phyloP scores from a whole-genome alignment of 2,329 filamentous ascomycete species.

The Davidsoniella neocaledoniae region DNA sequence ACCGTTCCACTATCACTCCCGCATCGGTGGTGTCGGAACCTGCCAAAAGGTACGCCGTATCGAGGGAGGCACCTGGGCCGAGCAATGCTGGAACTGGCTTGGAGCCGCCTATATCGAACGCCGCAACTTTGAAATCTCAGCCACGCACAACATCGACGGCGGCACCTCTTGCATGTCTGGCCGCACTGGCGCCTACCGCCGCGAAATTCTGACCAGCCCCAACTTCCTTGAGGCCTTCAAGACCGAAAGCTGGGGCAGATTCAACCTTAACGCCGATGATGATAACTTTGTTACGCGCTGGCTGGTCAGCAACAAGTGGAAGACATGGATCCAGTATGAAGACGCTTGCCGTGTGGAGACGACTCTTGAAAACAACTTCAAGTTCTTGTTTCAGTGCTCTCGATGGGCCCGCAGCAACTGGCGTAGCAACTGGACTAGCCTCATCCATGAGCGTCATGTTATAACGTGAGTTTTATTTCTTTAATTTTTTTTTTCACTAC shows the following conservation, averaged over 20 bases:
- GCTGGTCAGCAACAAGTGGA: conserved; percentile 83
- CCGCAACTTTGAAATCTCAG: conserved; percentile 91
- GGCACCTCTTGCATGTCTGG: conserved; percentile 95
- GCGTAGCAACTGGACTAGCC: conserved; percentile 87
- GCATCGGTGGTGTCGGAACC: conserved; percentile 80
- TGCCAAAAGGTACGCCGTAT: conserved; percentile 71
- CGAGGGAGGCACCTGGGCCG: conserved; percentile 38
- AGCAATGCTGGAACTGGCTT: conserved; percentile 69
- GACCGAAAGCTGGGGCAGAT: conserved; percentile 76
- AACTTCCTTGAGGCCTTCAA: conserved; percentile 81
- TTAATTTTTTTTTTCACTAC: not conserved
- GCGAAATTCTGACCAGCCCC: conserved; percentile 69
- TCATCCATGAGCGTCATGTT: conserved; percentile 68
- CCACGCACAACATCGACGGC: conserved; percentile 86
- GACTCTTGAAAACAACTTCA: conserved; percentile 73
- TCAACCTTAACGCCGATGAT: conserved; percentile 87
- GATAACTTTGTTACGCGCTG: conserved; percentile 97
- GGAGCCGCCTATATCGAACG: conserved; percentile 84
- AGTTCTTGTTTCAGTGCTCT: conserved; percentile 84
- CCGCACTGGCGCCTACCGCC: conserved; percentile 80
- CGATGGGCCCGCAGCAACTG: conserved; percentile 96
- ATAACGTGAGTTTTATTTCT: conserved; percentile 54
- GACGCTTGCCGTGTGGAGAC: conserved; percentile 82
- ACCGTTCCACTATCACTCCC: conserved; percentile 60
- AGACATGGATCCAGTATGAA: conserved; percentile 91